Evolutionary conservation across 2,329 filamentous ascomycete genomes (phyloP), one percentile per base, ranked within the genome.

Genomic region (Claviceps citrina): DNA sequence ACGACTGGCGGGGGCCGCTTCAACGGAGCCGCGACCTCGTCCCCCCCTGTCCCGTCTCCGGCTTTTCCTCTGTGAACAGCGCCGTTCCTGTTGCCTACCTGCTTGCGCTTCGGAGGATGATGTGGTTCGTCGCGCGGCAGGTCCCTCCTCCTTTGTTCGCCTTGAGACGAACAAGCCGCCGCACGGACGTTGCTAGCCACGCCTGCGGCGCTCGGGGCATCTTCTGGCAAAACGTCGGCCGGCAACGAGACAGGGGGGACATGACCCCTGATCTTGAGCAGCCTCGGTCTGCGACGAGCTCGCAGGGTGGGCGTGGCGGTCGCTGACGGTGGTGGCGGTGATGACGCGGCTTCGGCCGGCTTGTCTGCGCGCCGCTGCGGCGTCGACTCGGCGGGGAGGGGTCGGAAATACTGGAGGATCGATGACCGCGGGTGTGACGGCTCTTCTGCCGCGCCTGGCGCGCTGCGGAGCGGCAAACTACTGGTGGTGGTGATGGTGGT

Each of bases 331-430:
- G n/a, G n/a, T n/a, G n/a, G n/a, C 1, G 54, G 47, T 3, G 46
- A 37, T 4, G 39, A 31, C 1, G 47, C 42, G 2, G 50, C 44
- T 4, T 39, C 47, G 31, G 37, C 7, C 12, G 15, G n/a, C 12
- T 39, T 28, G 46, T 2, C 44, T 41, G 1, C 36, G 5, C 5
- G 33, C 33, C 2, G 15, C 16, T 2, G 45, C 24, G 1, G 43
- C 43, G 13, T 42, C 42, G 4, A 43, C 3, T 28, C 37, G 0
- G 41, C 41, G 15, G 47, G 38, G 12, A 57, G n/a, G 2, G 56
- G 62, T 28, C 59, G 60, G 47, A 66, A 66, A 43, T 65, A 66
- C 40, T 47, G 58, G 36, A 65, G 44, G 5, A 66, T 66, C 0
- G 62, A 63, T 0, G 53, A 51, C 38, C 58, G 39, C 18, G 5